Base-by-base conservation (phyloP, 2,329 filamentous ascomycete genomes). In the Claviceps sp. region DNA sequence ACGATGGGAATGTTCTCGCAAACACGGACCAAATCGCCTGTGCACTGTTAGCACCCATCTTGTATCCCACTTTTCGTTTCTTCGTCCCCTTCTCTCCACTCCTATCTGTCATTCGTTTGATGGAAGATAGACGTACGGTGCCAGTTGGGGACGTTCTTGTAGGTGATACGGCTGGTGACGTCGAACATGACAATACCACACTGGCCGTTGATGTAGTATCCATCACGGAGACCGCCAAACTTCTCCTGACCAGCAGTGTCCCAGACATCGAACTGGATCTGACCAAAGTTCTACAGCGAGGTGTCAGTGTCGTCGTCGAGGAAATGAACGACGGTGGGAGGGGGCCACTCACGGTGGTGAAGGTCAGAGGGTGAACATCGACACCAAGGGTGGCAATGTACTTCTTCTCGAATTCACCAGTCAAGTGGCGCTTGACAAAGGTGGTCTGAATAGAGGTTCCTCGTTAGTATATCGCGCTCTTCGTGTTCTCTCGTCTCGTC, bases 111-210 rank as follows among this genome's bases (percentile, higher is more conserved):
- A 45, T 45, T n/a, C 23, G 16, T 46, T 13, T 17, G 7, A 20
- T 46, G 23, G 26, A 3, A 4, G 39, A 34, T 34, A 42, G 55
- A 83, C 88, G 71, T 84, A 95, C 93, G 93, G 76, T 98, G 93
- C 93, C 93, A 98, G 86, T 97, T 97, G 77, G 93, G 93, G 59
- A 98, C 93, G 79, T 98, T 98, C 86, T 98, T 98, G 86, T 98
- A 98, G 72, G 93, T 98, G 72, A 98, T 97, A 69, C 93, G 88
- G 62, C 91, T 96, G 58, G 93, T 97, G 61, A 98, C 91, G 74
- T 98, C 91, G 74, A 98, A 98, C 91, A 98, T 98, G 84, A 98
- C 97, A 79, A 98, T 96, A 77, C 93, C 91, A 74, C 91, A 97
- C 77, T 97, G 91, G 67, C 91, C 91, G 78, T 96, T 96, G 82